Evolutionary conservation across 768 basidiomycete genomes (phyloP).

Genomic region (Kwoniella mangroviensis): DNA sequence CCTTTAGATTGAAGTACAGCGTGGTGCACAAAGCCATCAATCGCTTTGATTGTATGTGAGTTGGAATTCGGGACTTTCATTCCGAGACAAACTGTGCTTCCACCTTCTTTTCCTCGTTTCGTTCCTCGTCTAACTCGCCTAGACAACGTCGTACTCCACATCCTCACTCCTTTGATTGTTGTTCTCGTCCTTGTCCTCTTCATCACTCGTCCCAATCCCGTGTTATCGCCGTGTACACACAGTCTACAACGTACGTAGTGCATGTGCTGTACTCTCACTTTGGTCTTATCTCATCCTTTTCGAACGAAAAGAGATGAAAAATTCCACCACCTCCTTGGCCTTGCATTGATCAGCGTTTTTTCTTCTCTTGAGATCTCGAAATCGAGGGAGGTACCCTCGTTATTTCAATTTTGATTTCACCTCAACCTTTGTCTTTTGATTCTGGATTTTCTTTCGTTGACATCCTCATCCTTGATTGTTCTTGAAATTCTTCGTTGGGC

Average conservation of each 20-base stretch:
- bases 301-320: too few species aligned
- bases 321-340: neutral
- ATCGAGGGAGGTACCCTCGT: neutral
- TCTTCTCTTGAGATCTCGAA: neutral
- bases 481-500: too few species aligned
- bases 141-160: neutral
- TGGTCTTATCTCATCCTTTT: too few species aligned
- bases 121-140: slow-evolving; percentile 4
- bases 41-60: too few species aligned
- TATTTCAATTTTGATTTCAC: neutral
- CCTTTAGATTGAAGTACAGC: neutral
- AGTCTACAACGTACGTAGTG: neutral
- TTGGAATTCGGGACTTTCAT: neutral
- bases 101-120: neutral
- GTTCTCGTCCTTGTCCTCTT: neutral
- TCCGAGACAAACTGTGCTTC: neutral
- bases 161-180: neutral
- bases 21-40: neutral
- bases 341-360: neutral
- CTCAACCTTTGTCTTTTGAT: slow-evolving; percentile 1
- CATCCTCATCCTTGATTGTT: too few species aligned
- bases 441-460: too few species aligned
- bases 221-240: neutral
- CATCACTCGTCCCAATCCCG: neutral
- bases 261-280: neutral